Base-by-base conservation (phyloP, 768 basidiomycete genomes). In the Hygrocybe punicea region DNA sequence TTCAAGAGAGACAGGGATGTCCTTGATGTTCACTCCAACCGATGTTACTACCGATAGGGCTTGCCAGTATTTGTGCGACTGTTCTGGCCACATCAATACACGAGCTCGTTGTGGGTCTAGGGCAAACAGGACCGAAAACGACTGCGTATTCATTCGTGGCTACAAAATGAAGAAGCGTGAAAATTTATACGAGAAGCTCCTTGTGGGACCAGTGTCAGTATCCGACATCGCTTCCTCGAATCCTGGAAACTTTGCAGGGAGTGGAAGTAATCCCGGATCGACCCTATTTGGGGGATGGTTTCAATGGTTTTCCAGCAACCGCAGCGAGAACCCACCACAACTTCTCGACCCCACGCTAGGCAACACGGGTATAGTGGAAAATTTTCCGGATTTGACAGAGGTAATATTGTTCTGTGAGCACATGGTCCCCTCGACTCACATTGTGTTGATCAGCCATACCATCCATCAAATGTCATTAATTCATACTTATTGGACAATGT, bases 401-500 rank as follows among this genome's bases (percentile, higher is more conserved):
- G 47, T 23, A 17, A 29, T n/a, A 21, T 25, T 23, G 3, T 21
- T 21, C 13, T 48, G 6, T 48, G 17, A 23, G 3, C 5, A 29
- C 11, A 4, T 14, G 4, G 6, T 13, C n/a, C 14, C 4, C 11
- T 23, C 21, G 7, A 48, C 14, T 48, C 25, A 48, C 25, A 24
- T 47, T 10, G 9, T n/a, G 9, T 47, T 21, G 14, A 19, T 8
- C 34, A 64, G 61, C 40, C 49, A n/a, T 60, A 62, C 47, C 59
- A 62, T 39, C 63, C 61, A 47, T 62, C 61, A 35, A 51, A 52
- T 21, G 17, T n/a, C 36, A 64, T 62, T 35, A 60, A 62, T 40
- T 48, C 60, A 11, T 48, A 51, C 21, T 50, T 60, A 40, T 53
- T 64, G 45, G 44, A 57, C 23, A 21, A 53, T 3, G 63, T 58